Percentiles rank a stretch among this genome's conserved stretches.
phyloP scores from a whole-genome alignment of 352 stramenopile genomes.

The Phytophthora tubulina region DNA sequence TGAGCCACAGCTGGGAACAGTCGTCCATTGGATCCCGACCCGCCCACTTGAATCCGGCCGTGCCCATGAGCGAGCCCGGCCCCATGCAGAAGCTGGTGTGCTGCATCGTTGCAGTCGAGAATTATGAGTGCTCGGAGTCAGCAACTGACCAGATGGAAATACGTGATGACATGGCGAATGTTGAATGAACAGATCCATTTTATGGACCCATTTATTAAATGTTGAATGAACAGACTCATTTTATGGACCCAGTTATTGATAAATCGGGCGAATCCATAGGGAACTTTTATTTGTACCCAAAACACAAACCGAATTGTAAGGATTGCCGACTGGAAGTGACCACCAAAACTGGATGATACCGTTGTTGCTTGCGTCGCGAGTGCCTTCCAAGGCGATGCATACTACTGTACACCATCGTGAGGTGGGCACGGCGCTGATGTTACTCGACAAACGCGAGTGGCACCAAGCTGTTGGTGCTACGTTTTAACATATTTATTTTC shows the following conservation, averaged over 20 bases:
- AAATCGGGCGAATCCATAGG: too few species aligned
- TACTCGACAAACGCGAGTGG: neutral
- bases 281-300: too few species aligned
- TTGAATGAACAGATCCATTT: too few species aligned
- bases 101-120: slow-evolving; percentile 14
- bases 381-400: neutral
- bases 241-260: too few species aligned
- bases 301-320: too few species aligned
- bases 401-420: neutral
- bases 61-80: slow-evolving; percentile 72
- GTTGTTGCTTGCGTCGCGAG: neutral
- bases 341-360: neutral
- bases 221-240: neutral
- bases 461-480: neutral
- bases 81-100: slow-evolving; percentile 61
- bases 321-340: neutral
- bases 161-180: too few species aligned
- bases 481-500: neutral
- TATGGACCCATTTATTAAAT: neutral
- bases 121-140: neutral
- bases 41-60: slow-evolving; percentile 60
- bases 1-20: slow-evolving; percentile 76
- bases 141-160: neutral
- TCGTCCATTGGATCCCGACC: slow-evolving; percentile 55
- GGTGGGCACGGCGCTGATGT: neutral